phyloP scores from a whole-genome alignment of 371 early-diverging fungal species.

The Mucor racemosus region DNA sequence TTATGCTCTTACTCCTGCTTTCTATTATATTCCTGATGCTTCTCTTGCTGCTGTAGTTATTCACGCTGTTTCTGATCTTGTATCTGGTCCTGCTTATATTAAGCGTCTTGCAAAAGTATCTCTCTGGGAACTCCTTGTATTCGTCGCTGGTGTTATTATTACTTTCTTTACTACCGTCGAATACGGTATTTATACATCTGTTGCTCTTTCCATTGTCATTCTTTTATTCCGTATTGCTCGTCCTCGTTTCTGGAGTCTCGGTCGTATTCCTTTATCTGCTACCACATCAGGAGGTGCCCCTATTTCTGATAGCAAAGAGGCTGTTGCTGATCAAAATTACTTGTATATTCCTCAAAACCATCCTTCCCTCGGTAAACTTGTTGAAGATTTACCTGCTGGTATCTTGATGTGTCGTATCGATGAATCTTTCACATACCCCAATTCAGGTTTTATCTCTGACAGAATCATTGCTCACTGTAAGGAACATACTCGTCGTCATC shows the following conservation, averaged over 20 bases:
- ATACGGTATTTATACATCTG: conserved; percentile 72
- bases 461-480: conserved; percentile 53
- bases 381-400: conserved; percentile 57
- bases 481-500: conserved; percentile 35
- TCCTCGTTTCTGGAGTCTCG: conserved; percentile 58
- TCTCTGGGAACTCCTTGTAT: conserved; percentile 59
- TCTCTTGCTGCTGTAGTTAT: conserved; percentile 83
- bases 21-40: conserved; percentile 87
- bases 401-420: conserved; percentile 65
- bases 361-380: conserved; percentile 40
- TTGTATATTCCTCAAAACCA: conserved; percentile 51
- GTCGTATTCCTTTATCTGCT: conserved; percentile 39
- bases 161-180: conserved; percentile 76
- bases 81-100: conserved; percentile 45
- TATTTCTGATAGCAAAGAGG: conserved; percentile 1
- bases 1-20: conserved; percentile 81
- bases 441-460: conserved; percentile 60
- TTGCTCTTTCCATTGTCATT: conserved; percentile 65
- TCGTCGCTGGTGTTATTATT: conserved; percentile 59
- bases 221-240: conserved; percentile 76
- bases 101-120: conserved; percentile 50
- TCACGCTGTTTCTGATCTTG: conserved; percentile 68
- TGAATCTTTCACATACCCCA: conserved; percentile 75
- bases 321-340: conserved; percentile 28
- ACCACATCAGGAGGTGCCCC: conserved; percentile 2